Conservation (phyloP, 257 asterid genomes). For the Forsythia viridissima region DNA sequence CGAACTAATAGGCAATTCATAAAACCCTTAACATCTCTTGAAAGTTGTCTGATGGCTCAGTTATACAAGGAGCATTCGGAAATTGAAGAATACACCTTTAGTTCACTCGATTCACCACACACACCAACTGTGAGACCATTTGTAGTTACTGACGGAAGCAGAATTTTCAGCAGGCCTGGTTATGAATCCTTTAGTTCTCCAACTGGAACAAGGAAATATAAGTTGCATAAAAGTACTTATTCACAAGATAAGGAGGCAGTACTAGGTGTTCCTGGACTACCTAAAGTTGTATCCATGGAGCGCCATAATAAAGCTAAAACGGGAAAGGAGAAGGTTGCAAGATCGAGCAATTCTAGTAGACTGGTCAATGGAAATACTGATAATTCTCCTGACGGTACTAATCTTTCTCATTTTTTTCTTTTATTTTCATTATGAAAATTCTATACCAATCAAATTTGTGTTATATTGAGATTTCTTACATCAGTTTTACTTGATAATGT, state of each 20-base stretch:
- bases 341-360: constrained; percentile 21
- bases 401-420: not conserved
- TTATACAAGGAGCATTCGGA: constrained; percentile 50
- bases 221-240: constrained; percentile 22
- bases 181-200: constrained; percentile 31
- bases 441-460: not conserved
- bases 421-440: not conserved
- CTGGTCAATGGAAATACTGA: constrained; percentile 28
- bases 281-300: constrained; percentile 35
- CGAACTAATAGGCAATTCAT: constrained; percentile 33
- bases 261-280: constrained; percentile 64
- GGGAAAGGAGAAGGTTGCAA: constrained; percentile 27
- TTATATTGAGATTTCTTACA: not conserved
- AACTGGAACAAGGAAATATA: constrained; percentile 24
- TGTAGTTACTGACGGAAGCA: constrained; percentile 59
- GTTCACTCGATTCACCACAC: constrained; percentile 28
- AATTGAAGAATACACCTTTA: constrained; percentile 44
- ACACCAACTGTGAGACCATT: constrained; percentile 52
- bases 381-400: constrained; percentile 44
- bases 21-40: constrained; percentile 65
- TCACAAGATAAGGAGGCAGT: constrained; percentile 20
- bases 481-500: constrained; percentile 3
- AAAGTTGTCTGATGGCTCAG: constrained; percentile 91
- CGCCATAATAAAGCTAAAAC: constrained; percentile 28
- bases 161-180: constrained; percentile 41